Evolutionary conservation across 768 basidiomycete species (phyloP), one percentile per base, ranked within the genome.

Genomic region (Agaricus subrufescens): DNA sequence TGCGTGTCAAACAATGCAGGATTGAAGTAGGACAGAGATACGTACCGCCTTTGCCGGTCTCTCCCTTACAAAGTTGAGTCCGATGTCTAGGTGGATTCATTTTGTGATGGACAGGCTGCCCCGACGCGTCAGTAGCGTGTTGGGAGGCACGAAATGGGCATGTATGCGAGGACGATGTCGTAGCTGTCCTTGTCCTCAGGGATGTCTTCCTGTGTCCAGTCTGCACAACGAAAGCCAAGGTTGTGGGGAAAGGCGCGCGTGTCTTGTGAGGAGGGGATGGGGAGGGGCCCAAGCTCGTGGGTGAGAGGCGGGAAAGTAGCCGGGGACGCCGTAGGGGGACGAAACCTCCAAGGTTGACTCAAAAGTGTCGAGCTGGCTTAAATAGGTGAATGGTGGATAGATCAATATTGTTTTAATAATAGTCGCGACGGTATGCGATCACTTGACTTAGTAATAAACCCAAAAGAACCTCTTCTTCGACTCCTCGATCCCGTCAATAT

Each of bases 11-110:
- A 31, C 48, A 49, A 46, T 46, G 6, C 23, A 48, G n/a, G 5
- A 50, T 9, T 25, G n/a, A 57, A n/a, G 14, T 27, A 47, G 26
- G 11, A 34, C 34, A n/a, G 50, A 53, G 31, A 43, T 25, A 62
- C 79, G 44, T 59, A 87, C 88, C 86, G 64, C 84, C 87, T 69
- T 88, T 82, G 2, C 86, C 87, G 6, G 76, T 69, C 5, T 69
- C 69, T 2, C 87, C 86, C 71, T 64, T 3, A 71, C 73, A 4
- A 70, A 68, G 1, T 65, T 70, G 60, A 95, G 93, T 9, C 91
- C 92, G 10, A 92, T 73, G 4, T 78, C 68, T 30, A 96, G 74
- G 68, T 96, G 94, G 30, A 95, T 91, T 94, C 94, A 96, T 70
- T 94, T 96, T 0, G 92, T 83, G 44, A 95, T 71, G 0, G 93